Conservation (phyloP, 1,139 yeast species). For the Kurtzmaniella natalensis region DNA sequence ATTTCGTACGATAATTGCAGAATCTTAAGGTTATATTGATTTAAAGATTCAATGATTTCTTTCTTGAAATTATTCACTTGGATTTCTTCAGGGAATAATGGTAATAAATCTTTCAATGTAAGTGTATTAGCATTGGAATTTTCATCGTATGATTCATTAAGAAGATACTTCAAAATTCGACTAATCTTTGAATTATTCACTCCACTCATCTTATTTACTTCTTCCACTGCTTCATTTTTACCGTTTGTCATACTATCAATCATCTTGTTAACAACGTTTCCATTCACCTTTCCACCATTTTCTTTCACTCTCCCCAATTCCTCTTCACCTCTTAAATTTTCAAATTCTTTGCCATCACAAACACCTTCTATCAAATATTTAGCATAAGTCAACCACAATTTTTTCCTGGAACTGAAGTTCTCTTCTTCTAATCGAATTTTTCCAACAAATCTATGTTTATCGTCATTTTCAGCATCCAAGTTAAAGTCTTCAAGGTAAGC, state of each 20-base stretch:
- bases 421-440: slow-evolving; percentile 30
- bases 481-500: slow-evolving; percentile 5
- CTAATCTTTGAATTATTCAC: slow-evolving; percentile 12
- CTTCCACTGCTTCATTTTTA: not conserved
- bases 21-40: slow-evolving; percentile 65
- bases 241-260: slow-evolving; percentile 2
- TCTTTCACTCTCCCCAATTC: slow-evolving; percentile 2
- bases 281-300: not conserved
- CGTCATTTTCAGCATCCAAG: slow-evolving; percentile 10
- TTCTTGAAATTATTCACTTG: slow-evolving; percentile 80
- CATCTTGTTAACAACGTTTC: slow-evolving; percentile 1
- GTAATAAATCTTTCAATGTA: slow-evolving; percentile 76
- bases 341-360: slow-evolving; percentile 22
- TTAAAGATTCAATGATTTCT: slow-evolving; percentile 75
- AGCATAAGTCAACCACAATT: slow-evolving; percentile 71
- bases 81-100: slow-evolving; percentile 78
- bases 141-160: slow-evolving; percentile 19
- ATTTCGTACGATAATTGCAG: slow-evolving; percentile 65
- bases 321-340: slow-evolving; percentile 14
- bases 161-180: slow-evolving; percentile 23
- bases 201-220: not conserved
- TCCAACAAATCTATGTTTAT: slow-evolving; percentile 16
- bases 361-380: slow-evolving; percentile 48
- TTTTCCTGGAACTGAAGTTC: slow-evolving; percentile 51
- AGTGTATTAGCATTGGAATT: slow-evolving; percentile 27